phyloP scores from a whole-genome alignment of 73 alveolate species.

The Tetrahymena thermophila region DNA sequence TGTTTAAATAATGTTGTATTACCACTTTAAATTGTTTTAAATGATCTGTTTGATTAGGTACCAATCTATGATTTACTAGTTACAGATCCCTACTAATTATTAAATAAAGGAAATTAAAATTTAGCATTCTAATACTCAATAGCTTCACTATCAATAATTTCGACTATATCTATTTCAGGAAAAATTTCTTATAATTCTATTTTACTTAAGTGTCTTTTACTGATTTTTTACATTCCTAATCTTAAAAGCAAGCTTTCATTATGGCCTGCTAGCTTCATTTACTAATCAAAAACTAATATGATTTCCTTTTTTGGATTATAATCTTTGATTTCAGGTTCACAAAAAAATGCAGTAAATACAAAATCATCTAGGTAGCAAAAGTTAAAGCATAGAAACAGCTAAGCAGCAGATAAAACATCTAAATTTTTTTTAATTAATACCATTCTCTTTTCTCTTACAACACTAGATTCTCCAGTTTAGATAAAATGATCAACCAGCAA shows the following conservation, averaged over 20 bases:
- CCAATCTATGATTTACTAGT: background rate
- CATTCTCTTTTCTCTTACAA: background rate
- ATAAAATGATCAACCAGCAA: background rate
- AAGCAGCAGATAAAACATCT: background rate
- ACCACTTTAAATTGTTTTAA: background rate
- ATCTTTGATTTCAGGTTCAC: background rate
- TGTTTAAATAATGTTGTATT: background rate
- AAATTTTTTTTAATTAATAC: background rate
- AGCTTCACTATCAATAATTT: background rate
- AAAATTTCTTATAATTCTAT: background rate
- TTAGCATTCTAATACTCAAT: background rate
- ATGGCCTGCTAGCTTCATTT: background rate
- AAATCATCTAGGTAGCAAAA: background rate
- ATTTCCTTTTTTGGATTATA: background rate
- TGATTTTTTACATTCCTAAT: background rate
- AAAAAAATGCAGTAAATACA: background rate
- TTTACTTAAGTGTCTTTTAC: background rate
- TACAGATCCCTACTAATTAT: background rate
- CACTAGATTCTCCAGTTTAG: background rate
- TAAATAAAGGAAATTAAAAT: background rate
- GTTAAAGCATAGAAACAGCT: background rate
- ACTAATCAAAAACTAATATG: background rate
- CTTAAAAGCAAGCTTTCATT: background rate
- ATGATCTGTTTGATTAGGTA: background rate
- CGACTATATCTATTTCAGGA: background rate